These are phyloP conservation scores for Alternaria alternata DNA, from an alignment of 2,329 filamentous ascomycete species.

Conservation along the genomic window DNA sequence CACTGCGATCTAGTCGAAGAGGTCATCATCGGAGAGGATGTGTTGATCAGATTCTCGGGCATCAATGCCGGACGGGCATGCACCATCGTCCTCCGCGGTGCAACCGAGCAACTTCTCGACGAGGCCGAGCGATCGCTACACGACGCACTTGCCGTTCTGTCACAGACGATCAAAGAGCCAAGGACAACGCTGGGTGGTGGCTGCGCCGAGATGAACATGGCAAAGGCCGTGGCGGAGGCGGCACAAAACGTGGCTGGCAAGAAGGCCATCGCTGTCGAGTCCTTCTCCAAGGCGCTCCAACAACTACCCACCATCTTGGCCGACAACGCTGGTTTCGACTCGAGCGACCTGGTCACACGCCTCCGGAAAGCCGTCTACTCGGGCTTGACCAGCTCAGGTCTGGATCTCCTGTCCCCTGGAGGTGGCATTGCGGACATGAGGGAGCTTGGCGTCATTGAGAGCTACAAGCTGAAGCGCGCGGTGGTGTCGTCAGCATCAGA, in stretches of 20 bases:
- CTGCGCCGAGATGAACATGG: constrained; percentile 98
- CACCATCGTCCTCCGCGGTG: constrained; percentile 94
- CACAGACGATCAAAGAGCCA: constrained; percentile 94
- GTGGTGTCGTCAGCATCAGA: constrained; percentile 96
- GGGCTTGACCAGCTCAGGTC: constrained; percentile 87
- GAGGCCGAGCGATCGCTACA: constrained; percentile 96
- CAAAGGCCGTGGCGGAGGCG: constrained; percentile 93
- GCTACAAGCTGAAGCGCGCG: constrained; percentile 98
- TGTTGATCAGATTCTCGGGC: constrained; percentile 95
- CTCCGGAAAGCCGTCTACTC: constrained; percentile 95
- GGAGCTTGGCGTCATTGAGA: constrained; percentile 93
- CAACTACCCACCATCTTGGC: constrained; percentile 96
- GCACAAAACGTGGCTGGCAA: constrained; percentile 96
- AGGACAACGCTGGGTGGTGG: constrained; percentile 93
- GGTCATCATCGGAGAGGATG: constrained; percentile 98
- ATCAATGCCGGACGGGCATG: constrained; percentile 93
- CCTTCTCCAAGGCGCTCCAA: constrained; percentile 86
- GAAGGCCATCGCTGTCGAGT: constrained; percentile 90
- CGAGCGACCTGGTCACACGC: constrained; percentile 89
- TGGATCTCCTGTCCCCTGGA: constrained; percentile 88
- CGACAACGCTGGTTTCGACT: constrained; percentile 96
- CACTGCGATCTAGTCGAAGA: constrained; percentile 97
- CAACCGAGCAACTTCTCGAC: constrained; percentile 95
- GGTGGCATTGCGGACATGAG: constrained; percentile 96
- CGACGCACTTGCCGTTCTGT: constrained; percentile 93